Conservation (phyloP, 768 basidiomycete species). For the Boletus sensibilis region DNA sequence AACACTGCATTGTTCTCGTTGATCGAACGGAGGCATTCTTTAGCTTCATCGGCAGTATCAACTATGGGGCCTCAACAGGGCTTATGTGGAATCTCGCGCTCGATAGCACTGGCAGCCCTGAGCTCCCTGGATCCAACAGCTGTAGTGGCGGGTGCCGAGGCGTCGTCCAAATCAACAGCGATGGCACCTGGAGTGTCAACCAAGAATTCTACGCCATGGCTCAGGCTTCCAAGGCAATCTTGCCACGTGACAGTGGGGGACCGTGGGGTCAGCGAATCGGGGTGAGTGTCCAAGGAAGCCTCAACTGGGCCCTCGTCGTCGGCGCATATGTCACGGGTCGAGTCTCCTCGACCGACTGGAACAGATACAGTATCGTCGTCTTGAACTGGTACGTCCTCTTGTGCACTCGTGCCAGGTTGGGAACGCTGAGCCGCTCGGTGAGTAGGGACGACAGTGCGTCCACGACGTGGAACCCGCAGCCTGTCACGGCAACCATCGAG, state of each 20-base stretch:
- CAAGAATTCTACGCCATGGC: slow-evolving; percentile 80
- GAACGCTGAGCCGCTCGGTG: neutral
- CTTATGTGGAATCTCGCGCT: slow-evolving; percentile 79
- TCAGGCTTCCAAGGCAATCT: slow-evolving; percentile 69
- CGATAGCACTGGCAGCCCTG: slow-evolving; percentile 60
- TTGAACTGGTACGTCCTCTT: slow-evolving; percentile 53
- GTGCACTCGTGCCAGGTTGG: neutral
- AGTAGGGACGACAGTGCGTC: slow-evolving; percentile 48
- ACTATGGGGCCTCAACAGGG: slow-evolving; percentile 38
- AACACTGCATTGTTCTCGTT: slow-evolving; percentile 20
- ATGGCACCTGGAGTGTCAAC: slow-evolving; percentile 62
- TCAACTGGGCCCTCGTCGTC: slow-evolving; percentile 60
- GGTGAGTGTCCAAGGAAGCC: slow-evolving; percentile 55
- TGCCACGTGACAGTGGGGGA: slow-evolving; percentile 66
- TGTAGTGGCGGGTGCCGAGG: slow-evolving; percentile 67
- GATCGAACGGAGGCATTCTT: slow-evolving; percentile 13
- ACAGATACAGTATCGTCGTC: slow-evolving; percentile 69
- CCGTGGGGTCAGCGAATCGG: slow-evolving; percentile 70
- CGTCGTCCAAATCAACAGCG: slow-evolving; percentile 63
- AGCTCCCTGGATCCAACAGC: slow-evolving; percentile 60
- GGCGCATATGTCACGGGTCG: slow-evolving; percentile 64
- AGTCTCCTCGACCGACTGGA: slow-evolving; percentile 51
- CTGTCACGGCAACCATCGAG: slow-evolving; percentile 58
- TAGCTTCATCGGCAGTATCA: slow-evolving; percentile 41
- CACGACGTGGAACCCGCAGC: slow-evolving; percentile 53